A percentile compares a stretch with the other conserved stretches of the same genome.
These are phyloP conservation scores for Wakefieldia striispora DNA, from an alignment of 768 basidiomycete genomes.

Conservation along the genomic window DNA sequence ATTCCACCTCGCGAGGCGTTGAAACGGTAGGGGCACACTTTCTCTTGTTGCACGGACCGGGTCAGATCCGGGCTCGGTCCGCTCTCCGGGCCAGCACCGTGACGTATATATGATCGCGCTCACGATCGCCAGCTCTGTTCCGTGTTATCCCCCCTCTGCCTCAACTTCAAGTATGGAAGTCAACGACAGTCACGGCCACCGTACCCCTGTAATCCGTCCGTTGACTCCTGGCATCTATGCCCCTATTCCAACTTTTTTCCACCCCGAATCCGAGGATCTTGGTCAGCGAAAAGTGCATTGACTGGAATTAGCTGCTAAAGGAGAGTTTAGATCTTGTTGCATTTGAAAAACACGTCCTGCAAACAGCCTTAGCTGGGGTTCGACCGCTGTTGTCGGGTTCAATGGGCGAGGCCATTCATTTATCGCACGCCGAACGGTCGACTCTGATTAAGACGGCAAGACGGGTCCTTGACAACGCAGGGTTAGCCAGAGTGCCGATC, in stretches of 20 bases:
- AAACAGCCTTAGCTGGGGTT: conserved; percentile 64
- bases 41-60: conserved; percentile 7
- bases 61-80: conserved; percentile 6
- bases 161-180: conserved; percentile 35
- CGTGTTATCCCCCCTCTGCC: not conserved
- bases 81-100: not conserved
- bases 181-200: conserved; percentile 26
- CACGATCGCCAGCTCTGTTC: not conserved
- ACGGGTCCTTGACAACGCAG: conserved; percentile 65
- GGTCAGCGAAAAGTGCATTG: conserved; percentile 46
- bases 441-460: conserved; percentile 65
- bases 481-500: conserved; percentile 57
- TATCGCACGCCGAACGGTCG: conserved; percentile 64
- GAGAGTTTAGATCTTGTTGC: conserved; percentile 51
- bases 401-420: conserved; percentile 84
- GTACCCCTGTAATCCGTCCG: conserved; percentile 41
- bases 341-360: conserved; percentile 66
- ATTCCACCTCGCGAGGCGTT: too few relatives aligned
- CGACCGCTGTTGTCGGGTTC: conserved; percentile 73
- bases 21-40: too few relatives aligned
- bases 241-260: conserved; percentile 86
- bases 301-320: conserved; percentile 1
- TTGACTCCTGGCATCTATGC: conserved; percentile 78
- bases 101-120: conserved; percentile 11
- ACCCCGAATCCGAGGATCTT: conserved; percentile 72